Conservation (phyloP, 768 basidiomycete species). For the Guyanaporus albipodus region DNA sequence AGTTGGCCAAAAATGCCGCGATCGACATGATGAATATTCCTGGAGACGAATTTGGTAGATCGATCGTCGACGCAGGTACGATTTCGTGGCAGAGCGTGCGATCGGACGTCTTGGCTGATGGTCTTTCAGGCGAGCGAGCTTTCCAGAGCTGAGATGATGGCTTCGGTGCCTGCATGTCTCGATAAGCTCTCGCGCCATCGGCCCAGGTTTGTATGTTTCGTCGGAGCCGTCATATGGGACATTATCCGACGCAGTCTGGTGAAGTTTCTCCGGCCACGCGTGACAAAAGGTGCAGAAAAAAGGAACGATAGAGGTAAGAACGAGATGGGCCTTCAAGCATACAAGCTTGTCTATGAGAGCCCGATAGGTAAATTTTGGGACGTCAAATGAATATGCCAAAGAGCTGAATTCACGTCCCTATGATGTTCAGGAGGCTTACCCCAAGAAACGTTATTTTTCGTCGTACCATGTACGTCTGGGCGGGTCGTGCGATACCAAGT, state of each 20-base stretch:
- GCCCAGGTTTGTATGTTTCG: slow-evolving; percentile 72
- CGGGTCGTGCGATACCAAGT: slow-evolving; percentile 72
- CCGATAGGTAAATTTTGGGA: slow-evolving; percentile 3
- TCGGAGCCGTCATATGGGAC: slow-evolving; percentile 68
- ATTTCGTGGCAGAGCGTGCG: not conserved
- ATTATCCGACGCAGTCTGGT: slow-evolving; percentile 34
- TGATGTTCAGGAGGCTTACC: not conserved
- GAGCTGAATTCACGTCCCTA: not conserved
- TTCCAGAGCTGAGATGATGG: slow-evolving; percentile 45
- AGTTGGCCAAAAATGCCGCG: slow-evolving; percentile 19
- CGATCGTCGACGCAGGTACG: slow-evolving; percentile 63
- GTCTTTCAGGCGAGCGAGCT: slow-evolving; percentile 50
- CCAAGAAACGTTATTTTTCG: slow-evolving; percentile 67
- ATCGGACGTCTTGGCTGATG: not conserved
- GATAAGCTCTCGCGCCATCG: slow-evolving; percentile 52
- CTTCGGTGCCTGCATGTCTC: slow-evolving; percentile 55
- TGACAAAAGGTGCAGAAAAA: slow-evolving; percentile 3
- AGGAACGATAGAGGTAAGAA: slow-evolving; percentile 8
- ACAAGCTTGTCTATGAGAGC: slow-evolving; percentile 16
- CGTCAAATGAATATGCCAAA: not conserved
- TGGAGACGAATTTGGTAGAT: slow-evolving; percentile 71
- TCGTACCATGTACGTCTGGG: slow-evolving; percentile 74
- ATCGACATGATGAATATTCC: not conserved
- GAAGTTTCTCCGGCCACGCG: slow-evolving; percentile 19
- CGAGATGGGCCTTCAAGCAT: slow-evolving; percentile 21